These are phyloP conservation scores for Elymus sibiricus DNA, from an alignment of 176 grass and related monocot species.

Conservation along the genomic window DNA sequence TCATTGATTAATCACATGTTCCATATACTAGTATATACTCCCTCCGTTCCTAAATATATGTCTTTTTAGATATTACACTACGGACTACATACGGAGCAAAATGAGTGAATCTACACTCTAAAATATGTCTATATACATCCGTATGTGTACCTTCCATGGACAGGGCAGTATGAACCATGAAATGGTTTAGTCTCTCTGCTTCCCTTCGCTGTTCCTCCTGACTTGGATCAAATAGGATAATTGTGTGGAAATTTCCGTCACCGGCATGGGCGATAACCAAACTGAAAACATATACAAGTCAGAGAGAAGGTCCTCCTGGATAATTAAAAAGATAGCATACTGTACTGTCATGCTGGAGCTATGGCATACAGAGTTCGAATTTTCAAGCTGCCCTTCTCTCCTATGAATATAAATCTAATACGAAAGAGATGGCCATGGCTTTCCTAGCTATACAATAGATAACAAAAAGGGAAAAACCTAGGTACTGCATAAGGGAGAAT, in stretches of 20 bases:
- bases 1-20: neutral
- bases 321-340: neutral
- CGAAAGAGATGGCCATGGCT: neutral
- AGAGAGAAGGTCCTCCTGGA: slow-evolving; percentile 24
- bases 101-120: too few species aligned
- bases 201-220: slow-evolving; percentile 67
- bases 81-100: too few species aligned
- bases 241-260: slow-evolving; percentile 97
- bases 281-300: slow-evolving; percentile 42
- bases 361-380: neutral
- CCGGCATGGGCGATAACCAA: slow-evolving; percentile 91
- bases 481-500: slow-evolving; percentile 19
- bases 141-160: slow-evolving; percentile 99
- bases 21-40: neutral
- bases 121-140: too few species aligned
- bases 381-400: neutral
- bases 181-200: slow-evolving; percentile 90
- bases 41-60: too few species aligned
- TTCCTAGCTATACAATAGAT: neutral
- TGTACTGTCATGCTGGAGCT: neutral
- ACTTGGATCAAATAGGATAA: slow-evolving; percentile 90
- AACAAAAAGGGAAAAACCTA: neutral
- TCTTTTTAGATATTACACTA: too few species aligned
- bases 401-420: neutral
- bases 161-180: slow-evolving; percentile 93